phyloP scores from a whole-genome alignment of 768 basidiomycete genomes.

The Phlegmacium glaucopus region DNA sequence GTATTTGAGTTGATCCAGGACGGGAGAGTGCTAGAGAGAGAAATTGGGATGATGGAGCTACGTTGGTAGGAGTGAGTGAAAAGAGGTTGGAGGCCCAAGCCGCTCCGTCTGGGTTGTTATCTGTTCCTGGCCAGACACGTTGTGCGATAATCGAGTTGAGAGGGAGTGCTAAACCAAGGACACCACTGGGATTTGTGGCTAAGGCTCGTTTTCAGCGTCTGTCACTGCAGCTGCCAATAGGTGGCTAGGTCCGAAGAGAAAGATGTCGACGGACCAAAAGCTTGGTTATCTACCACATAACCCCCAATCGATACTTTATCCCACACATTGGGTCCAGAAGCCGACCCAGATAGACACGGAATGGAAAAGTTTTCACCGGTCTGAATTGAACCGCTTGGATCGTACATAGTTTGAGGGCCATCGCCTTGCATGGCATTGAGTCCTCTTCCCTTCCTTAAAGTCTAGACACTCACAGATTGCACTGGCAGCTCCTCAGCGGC shows the following conservation, averaged over 20 bases:
- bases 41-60: constrained; percentile 60
- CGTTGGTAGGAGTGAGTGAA: constrained; percentile 50
- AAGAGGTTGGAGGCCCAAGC: constrained; percentile 71
- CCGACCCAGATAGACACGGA: constrained; percentile 55
- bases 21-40: constrained; percentile 65
- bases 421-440: too few species aligned
- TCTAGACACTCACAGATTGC: too few species aligned
- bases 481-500: too few species aligned
- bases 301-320: constrained; percentile 61
- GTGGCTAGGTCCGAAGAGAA: not conserved
- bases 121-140: constrained; percentile 43
- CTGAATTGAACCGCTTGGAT: constrained; percentile 43
- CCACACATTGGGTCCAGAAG: constrained; percentile 66
- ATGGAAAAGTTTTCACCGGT: constrained; percentile 48
- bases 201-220: constrained; percentile 56
- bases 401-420: too few species aligned
- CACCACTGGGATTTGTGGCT: constrained; percentile 52
- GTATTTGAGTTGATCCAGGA: constrained; percentile 55
- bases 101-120: constrained; percentile 60
- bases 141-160: constrained; percentile 63
- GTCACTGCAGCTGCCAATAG: constrained; percentile 51
- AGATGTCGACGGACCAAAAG: constrained; percentile 51
- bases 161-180: constrained; percentile 76
- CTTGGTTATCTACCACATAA: constrained; percentile 63
- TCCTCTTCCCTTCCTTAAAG: too few species aligned